Conservation (phyloP, 768 basidiomycete species). For the Mycena epipterygia region DNA sequence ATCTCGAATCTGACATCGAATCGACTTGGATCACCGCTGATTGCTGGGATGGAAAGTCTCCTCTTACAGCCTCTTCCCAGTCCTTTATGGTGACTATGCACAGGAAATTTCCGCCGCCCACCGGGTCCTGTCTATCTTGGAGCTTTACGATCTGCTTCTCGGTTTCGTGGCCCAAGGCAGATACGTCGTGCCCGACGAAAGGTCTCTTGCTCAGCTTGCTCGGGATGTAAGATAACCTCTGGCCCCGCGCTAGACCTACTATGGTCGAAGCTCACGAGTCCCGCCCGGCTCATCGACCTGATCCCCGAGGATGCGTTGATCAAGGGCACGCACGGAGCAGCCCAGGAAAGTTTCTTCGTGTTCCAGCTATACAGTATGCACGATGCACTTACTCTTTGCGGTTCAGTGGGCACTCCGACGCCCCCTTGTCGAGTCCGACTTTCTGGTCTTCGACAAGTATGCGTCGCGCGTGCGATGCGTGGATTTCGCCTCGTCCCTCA, state of each 20-base stretch:
- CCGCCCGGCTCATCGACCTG: conserved; percentile 8
- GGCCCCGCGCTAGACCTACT: conserved; percentile 15
- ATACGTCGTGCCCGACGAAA: background rate
- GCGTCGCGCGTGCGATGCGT: background rate
- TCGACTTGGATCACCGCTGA: no score
- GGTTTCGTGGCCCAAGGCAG: background rate
- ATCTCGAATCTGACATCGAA: no score
- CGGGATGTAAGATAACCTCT: conserved; percentile 11
- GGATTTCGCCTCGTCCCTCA: background rate
- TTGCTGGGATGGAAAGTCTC: no score
- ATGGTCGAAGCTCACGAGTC: background rate
- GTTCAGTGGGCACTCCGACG: no score
- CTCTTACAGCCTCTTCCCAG: no score
- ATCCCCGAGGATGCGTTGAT: background rate
- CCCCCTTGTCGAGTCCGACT: background rate
- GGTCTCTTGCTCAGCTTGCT: background rate
- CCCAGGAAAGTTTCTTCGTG: background rate
- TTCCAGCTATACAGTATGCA: background rate
- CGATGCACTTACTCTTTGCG: background rate
- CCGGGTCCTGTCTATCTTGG: background rate
- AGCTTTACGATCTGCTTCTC: conserved; percentile 15
- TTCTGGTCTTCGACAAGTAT: conserved; percentile 8
- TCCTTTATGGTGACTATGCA: no score
- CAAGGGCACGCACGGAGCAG: background rate
- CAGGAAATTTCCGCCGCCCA: background rate